phyloP scores from a whole-genome alignment of 495 filamentous ascomycete genomes.

The Penicillium odoratum region DNA sequence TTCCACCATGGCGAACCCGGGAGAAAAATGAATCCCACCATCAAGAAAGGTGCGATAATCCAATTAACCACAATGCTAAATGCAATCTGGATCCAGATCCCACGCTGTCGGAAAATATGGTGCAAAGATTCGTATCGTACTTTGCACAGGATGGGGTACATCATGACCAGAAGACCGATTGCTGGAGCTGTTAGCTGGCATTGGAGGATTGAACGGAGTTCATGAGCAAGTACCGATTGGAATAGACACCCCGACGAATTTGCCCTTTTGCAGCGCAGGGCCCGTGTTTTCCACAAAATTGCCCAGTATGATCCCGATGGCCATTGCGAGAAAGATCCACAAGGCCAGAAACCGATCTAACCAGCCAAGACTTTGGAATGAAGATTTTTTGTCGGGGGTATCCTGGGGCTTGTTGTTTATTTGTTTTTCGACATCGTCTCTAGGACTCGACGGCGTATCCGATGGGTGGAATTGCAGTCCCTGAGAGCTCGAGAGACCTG shows the following conservation, averaged over 20 bases:
- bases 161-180: slow-evolving; percentile 84
- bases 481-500: not conserved
- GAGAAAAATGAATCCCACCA: slow-evolving; percentile 53
- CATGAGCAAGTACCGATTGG: slow-evolving; percentile 68
- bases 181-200: slow-evolving; percentile 44
- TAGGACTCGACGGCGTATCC: not conserved
- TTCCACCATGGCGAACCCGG: not conserved
- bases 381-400: slow-evolving; percentile 15
- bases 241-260: slow-evolving; percentile 73
- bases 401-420: not conserved
- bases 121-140: slow-evolving; percentile 83
- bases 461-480: not conserved
- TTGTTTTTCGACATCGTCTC: slow-evolving; percentile 23
- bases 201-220: not conserved
- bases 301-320: slow-evolving; percentile 74
- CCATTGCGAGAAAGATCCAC: slow-evolving; percentile 89
- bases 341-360: slow-evolving; percentile 77
- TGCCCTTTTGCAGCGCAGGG: slow-evolving; percentile 66
- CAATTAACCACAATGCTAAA: slow-evolving; percentile 85
- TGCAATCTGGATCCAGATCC: slow-evolving; percentile 74
- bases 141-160: slow-evolving; percentile 95
- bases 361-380: slow-evolving; percentile 60
- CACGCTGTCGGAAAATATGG: slow-evolving; percentile 57
- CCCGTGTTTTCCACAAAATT: slow-evolving; percentile 71
- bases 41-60: slow-evolving; percentile 85